Conservation (phyloP, 192 early-diverging fungal genomes). For the Dissophora ornata region DNA sequence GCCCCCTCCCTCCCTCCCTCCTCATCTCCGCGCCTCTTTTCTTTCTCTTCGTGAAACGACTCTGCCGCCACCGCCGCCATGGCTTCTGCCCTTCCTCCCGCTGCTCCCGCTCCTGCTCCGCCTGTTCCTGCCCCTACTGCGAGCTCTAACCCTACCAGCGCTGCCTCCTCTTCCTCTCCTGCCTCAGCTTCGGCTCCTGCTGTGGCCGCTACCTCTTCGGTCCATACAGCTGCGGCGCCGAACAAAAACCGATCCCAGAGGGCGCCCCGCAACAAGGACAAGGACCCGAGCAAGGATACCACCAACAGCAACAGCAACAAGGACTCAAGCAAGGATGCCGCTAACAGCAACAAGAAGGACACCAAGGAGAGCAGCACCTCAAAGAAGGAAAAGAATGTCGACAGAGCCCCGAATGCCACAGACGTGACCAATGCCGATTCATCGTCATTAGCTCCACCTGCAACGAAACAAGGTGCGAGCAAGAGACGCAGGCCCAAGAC, state of each 20-base stretch:
- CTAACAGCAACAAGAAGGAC: neutral
- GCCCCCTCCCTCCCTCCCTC: neutral
- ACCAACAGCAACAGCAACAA: slow-evolving; percentile 1
- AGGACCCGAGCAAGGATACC: neutral
- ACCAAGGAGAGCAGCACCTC: slow-evolving; percentile 2
- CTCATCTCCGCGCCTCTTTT: too few relatives aligned
- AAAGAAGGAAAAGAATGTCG: slow-evolving; percentile 22
- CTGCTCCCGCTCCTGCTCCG: slow-evolving; percentile 1
- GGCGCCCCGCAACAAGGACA: slow-evolving; percentile 7
- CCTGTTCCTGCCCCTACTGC: slow-evolving; percentile 14
- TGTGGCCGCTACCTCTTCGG: slow-evolving; percentile 3
- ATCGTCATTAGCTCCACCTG: neutral
- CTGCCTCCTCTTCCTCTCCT: too few relatives aligned
- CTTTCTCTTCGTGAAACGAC: too few relatives aligned
- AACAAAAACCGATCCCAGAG: slow-evolving; percentile 23
- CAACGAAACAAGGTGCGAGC: slow-evolving; percentile 7
- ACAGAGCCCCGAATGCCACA: neutral
- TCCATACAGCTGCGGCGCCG: neutral
- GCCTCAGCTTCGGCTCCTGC: slow-evolving; percentile 1
- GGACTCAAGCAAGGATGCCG: neutral
- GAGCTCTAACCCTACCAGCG: too few relatives aligned
- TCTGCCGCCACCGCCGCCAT: neutral
- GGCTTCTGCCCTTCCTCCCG: slow-evolving; percentile 11
- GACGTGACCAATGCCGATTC: neutral
- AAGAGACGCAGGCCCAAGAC: slow-evolving; percentile 21